Conservation (phyloP, 805 yeast species). For the Candida dendrica region DNA sequence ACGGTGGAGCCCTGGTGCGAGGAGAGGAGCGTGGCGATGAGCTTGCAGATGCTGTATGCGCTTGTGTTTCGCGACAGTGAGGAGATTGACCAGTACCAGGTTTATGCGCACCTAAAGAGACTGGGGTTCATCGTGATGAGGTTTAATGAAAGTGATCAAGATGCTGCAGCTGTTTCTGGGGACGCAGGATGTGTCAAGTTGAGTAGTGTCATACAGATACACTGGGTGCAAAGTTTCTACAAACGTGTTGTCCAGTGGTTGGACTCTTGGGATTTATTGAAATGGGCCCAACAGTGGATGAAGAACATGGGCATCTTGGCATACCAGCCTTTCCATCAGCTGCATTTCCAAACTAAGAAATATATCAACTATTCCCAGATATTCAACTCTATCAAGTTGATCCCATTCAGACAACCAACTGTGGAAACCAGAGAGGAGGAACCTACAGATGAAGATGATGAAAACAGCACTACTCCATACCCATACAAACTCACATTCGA, state of each 20-base stretch:
- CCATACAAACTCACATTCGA: slow-evolving; percentile 40
- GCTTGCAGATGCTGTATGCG: slow-evolving; percentile 59
- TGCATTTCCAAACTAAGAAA: slow-evolving; percentile 12
- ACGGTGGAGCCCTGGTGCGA: slow-evolving; percentile 36
- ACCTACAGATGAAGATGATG: no score
- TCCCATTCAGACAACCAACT: slow-evolving; percentile 18
- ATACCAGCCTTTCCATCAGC: slow-evolving; percentile 9
- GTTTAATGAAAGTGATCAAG: slow-evolving; percentile 8
- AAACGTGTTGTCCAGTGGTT: background rate
- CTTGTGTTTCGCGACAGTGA: slow-evolving; percentile 34
- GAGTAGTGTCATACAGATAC: no score
- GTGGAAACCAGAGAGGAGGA: slow-evolving; percentile 1
- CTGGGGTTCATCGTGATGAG: slow-evolving; percentile 64
- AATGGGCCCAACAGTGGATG: background rate
- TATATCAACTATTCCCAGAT: slow-evolving; percentile 22
- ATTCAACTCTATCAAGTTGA: slow-evolving; percentile 22
- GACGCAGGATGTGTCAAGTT: no score
- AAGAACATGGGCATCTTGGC: slow-evolving; percentile 3
- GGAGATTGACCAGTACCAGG: slow-evolving; percentile 50
- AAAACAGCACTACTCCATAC: no score
- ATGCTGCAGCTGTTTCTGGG: no score
- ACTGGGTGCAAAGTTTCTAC: background rate
- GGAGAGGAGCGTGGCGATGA: slow-evolving; percentile 33
- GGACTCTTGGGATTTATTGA: background rate
- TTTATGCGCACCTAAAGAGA: slow-evolving; percentile 68